Percentiles rank a stretch among this genome's conserved stretches.
Evolutionary conservation across 768 basidiomycete genomes (phyloP).

Genomic region (Phaffia australis): DNA sequence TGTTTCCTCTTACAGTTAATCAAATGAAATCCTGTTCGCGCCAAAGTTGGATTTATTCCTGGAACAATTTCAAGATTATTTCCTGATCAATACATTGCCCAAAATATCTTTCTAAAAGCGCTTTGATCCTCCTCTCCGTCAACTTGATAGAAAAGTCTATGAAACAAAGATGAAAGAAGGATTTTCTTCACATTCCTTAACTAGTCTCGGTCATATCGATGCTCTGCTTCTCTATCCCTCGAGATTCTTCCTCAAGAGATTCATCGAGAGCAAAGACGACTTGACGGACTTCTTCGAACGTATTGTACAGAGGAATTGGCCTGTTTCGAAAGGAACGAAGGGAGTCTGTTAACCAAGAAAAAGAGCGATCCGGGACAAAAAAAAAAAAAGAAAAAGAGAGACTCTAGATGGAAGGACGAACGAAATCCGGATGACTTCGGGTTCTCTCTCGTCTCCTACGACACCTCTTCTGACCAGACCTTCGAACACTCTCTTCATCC

Average conservation of each 20-base stretch:
- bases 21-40: too few relatives aligned
- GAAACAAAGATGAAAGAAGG: too few relatives aligned
- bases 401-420: conserved; percentile 43
- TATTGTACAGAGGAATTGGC: conserved; percentile 64
- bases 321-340: background rate
- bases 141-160: too few relatives aligned
- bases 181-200: too few relatives aligned
- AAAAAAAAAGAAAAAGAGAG: background rate
- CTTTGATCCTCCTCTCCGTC: too few relatives aligned
- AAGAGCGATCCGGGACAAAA: background rate
- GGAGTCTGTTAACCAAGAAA: background rate
- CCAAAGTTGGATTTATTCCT: too few relatives aligned
- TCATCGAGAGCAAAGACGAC: conserved; percentile 43
- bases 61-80: too few relatives aligned
- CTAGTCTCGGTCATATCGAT: too few relatives aligned
- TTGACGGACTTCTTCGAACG: conserved; percentile 60
- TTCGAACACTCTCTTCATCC: conserved; percentile 60
- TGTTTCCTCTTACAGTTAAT: too few relatives aligned
- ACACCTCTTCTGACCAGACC: conserved; percentile 59
- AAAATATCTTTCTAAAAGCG: too few relatives aligned
- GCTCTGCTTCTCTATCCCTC: too few relatives aligned
- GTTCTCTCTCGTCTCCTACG: conserved; percentile 80
- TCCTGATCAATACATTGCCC: too few relatives aligned
- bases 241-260: conserved; percentile 48
- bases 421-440: conserved; percentile 81